These are phyloP conservation scores for Xylariaceae sp. DNA, from an alignment of 2,329 filamentous ascomycete genomes.

Conservation along the genomic window DNA sequence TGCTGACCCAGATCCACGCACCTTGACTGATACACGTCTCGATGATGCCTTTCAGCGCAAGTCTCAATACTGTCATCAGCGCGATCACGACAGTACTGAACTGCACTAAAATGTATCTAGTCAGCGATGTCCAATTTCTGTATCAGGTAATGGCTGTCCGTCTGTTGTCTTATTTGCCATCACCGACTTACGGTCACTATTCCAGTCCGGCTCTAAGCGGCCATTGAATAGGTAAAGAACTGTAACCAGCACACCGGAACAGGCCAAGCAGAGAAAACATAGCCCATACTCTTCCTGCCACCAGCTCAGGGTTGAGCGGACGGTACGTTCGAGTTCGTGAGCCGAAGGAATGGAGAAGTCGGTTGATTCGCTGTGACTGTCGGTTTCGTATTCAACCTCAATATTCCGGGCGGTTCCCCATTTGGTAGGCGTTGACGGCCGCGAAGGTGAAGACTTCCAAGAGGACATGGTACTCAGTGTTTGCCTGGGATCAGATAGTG, in stretches of 20 bases:
- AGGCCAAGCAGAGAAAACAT: conserved; percentile 24
- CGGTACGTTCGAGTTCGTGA: conserved; percentile 16
- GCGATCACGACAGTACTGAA: conserved; percentile 33
- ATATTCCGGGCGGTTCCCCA: not conserved
- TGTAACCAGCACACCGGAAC: conserved; percentile 22
- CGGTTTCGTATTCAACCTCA: conserved; percentile 5
- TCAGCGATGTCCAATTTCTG: too few species aligned
- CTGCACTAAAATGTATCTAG: conserved; percentile 12
- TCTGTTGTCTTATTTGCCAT: too few species aligned
- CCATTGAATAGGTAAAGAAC: conserved; percentile 29
- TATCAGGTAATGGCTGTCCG: too few species aligned
- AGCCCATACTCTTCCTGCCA: conserved; percentile 34
- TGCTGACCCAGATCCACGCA: conserved; percentile 37
- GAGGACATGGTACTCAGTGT: too few species aligned
- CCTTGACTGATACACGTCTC: conserved; percentile 33
- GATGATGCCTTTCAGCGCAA: conserved; percentile 32
- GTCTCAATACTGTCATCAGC: conserved; percentile 32
- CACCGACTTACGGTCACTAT: conserved; percentile 7
- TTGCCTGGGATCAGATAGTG: too few species aligned
- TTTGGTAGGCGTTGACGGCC: too few species aligned
- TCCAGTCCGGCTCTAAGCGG: conserved; percentile 25
- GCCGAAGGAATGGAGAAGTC: conserved; percentile 15
- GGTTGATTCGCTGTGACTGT: conserved; percentile 7
- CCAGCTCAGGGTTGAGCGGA: conserved; percentile 27
- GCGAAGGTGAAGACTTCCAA: too few species aligned